Evolutionary conservation across 257 asterid species (phyloP).

Genomic region (Ehretia macrophylla): DNA sequence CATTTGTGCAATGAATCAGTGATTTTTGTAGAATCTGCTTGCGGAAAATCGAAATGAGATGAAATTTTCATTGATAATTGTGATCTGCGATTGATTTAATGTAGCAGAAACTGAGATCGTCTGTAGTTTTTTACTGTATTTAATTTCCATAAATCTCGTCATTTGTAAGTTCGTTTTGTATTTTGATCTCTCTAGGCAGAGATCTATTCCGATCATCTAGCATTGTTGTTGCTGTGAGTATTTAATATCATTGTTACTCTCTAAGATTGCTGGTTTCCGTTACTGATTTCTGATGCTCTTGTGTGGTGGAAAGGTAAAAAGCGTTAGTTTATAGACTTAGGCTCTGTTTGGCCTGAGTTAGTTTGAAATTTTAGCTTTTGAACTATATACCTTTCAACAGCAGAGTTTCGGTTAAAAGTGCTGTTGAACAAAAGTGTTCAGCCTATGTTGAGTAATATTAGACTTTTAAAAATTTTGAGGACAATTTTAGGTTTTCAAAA

Average conservation of each 20-base stretch:
- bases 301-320: background rate
- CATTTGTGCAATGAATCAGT: background rate
- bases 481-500: too few relatives aligned
- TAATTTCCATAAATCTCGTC: conserved; percentile 4
- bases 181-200: background rate
- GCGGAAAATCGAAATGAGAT: background rate
- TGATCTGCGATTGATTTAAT: background rate
- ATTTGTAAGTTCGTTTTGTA: background rate
- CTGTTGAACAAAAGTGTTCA: too few relatives aligned
- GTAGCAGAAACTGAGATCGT: background rate
- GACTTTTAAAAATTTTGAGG: too few relatives aligned
- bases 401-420: too few relatives aligned
- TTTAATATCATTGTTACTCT: background rate
- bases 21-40: background rate
- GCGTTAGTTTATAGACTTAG: too few relatives aligned
- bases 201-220: background rate
- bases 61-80: background rate
- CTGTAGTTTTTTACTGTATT: background rate
- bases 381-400: too few relatives aligned
- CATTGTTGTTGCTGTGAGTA: conserved; percentile 2
- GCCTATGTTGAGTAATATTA: too few relatives aligned
- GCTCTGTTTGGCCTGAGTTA: too few relatives aligned
- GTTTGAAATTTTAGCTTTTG: too few relatives aligned
- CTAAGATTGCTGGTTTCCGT: background rate
- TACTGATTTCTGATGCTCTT: background rate